phyloP scores from a whole-genome alignment of 139 green algal genomes.

The Chlamydomonas applanata region DNA sequence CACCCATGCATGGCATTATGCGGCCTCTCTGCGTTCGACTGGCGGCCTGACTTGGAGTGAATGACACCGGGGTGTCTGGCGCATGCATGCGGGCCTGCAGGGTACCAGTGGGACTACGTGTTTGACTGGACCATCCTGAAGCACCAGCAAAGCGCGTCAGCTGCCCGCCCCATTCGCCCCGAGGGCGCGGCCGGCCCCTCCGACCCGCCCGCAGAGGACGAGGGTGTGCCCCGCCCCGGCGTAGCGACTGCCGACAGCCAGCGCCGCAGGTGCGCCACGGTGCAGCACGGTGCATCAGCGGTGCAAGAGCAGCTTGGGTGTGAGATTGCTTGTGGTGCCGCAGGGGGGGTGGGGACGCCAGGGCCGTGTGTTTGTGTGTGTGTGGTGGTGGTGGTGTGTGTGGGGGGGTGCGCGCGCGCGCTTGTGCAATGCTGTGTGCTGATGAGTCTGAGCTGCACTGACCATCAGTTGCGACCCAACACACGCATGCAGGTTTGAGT shows the following conservation, averaged over 20 bases:
- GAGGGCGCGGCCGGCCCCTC: background rate
- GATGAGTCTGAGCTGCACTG: no score
- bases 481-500: no score
- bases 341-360: no score
- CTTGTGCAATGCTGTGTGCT: no score
- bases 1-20: no score
- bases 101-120: slow-evolving; percentile 99
- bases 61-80: background rate
- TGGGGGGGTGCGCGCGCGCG: no score
- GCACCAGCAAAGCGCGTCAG: slow-evolving; percentile 69
- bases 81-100: slow-evolving; percentile 48
- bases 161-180: background rate
- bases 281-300: no score
- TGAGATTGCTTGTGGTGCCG: no score
- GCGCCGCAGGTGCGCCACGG: background rate
- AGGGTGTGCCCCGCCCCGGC: background rate
- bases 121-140: slow-evolving; percentile 99
- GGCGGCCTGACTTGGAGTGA: no score
- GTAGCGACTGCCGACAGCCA: slow-evolving; percentile 4
- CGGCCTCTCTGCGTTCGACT: no score
- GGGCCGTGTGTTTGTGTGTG: no score
- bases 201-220: background rate
- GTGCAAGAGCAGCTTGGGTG: background rate
- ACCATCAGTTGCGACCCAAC: background rate
- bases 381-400: no score